These are phyloP conservation scores for Curvularia sp. DNA, from an alignment of 2,329 filamentous ascomycete genomes.

Conservation along the genomic window DNA sequence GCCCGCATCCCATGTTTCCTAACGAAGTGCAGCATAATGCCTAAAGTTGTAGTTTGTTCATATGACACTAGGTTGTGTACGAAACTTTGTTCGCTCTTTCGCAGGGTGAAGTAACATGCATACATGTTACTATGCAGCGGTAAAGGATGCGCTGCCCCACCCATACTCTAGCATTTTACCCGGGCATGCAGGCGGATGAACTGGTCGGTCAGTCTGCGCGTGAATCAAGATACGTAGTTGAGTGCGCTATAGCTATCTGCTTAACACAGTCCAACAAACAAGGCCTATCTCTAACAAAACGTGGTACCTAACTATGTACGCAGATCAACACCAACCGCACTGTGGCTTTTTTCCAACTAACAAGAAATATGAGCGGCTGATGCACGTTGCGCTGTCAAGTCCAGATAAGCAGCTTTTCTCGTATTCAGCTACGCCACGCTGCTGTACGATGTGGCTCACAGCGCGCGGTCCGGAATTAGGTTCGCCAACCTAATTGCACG, in stretches of 20 bases:
- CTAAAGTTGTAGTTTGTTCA: neutral
- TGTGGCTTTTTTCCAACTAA: neutral
- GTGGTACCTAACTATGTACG: neutral
- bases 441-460: neutral
- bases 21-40: neutral
- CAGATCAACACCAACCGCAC: neutral
- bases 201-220: neutral
- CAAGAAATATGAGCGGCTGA: neutral
- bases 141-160: neutral
- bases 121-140: neutral
- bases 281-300: conserved; percentile 9
- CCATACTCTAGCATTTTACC: conserved; percentile 1
- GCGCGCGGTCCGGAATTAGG: neutral
- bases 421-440: neutral
- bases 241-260: neutral
- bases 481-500: conserved; percentile 1
- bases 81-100: neutral
- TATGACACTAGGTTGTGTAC: neutral
- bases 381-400: neutral
- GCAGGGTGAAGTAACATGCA: neutral
- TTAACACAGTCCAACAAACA: conserved; percentile 6
- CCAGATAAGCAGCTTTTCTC: neutral
- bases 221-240: neutral
- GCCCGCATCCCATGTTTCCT: neutral
- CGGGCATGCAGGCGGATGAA: neutral